phyloP scores from a whole-genome alignment of 2,329 filamentous ascomycete species.

The Hawksworthiomyces lignivorus region DNA sequence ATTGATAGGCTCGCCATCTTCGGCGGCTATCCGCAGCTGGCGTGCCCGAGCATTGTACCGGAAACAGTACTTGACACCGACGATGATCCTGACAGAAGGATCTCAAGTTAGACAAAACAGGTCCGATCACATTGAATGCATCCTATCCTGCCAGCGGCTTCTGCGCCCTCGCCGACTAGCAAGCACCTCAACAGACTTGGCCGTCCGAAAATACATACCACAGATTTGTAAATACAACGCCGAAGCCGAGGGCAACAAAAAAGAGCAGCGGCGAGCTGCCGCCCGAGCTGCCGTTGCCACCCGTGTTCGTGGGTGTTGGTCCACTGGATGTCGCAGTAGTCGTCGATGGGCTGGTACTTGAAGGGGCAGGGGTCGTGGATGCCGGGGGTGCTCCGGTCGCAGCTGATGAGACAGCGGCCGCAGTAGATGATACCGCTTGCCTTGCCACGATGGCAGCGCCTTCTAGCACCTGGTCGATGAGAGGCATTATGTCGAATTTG shows the following conservation, averaged over 20 bases:
- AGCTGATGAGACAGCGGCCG: conserved; percentile 3
- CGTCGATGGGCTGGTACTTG: conserved; percentile 10
- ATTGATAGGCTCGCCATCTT: conserved; percentile 83
- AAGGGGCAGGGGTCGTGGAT: neutral
- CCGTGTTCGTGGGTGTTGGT: conserved; percentile 11
- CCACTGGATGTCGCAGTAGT: neutral
- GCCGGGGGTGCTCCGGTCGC: conserved; percentile 10
- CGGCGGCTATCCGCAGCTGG: conserved; percentile 63
- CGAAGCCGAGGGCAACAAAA: conserved; percentile 66
- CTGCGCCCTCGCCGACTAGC: no score
- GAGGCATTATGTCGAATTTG: conserved; percentile 15
- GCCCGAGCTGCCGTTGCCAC: neutral
- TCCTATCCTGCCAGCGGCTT: neutral
- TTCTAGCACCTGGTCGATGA: conserved; percentile 20
- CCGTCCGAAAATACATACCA: conserved; percentile 59
- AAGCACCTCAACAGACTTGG: no score
- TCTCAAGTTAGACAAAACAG: neutral
- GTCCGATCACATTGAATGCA: neutral
- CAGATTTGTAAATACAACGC: conserved; percentile 96
- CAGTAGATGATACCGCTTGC: conserved; percentile 16
- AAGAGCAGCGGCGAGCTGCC: conserved; percentile 36
- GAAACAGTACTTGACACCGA: conserved; percentile 99
- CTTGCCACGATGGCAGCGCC: conserved; percentile 20
- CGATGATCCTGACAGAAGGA: conserved; percentile 72
- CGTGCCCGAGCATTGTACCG: conserved; percentile 94